A percentile compares a stretch with the other conserved stretches of the same genome.
Evolutionary conservation across 2,329 filamentous ascomycete species (phyloP).

Genomic region (Ophiosphaerella herpotricha): DNA sequence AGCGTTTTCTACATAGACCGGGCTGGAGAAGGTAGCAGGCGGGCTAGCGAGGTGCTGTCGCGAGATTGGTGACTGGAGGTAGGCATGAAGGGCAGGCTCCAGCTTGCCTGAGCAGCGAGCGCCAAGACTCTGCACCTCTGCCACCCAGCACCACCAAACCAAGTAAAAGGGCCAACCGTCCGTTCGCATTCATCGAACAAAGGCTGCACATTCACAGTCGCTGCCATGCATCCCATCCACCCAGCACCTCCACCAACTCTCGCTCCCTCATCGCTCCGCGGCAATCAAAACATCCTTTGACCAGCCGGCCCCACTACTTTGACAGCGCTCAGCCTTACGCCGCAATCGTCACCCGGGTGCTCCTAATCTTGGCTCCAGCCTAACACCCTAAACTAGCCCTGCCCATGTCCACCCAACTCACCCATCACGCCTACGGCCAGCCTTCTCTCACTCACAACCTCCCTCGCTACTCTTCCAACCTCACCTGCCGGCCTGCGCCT

Average conservation of each 20-base stretch:
- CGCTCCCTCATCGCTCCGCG: too few species aligned
- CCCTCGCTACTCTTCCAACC: constrained; percentile 13
- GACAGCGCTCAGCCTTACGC: constrained; percentile 22
- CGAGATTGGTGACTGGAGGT: neutral
- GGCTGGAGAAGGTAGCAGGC: constrained; percentile 3
- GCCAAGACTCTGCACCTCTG: constrained; percentile 16
- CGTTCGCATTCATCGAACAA: too few species aligned
- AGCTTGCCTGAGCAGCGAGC: constrained; percentile 10
- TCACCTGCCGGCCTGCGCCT: constrained; percentile 24
- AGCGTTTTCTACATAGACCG: neutral
- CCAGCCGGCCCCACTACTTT: neutral
- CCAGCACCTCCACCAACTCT: too few species aligned
- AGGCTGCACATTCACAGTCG: too few species aligned
- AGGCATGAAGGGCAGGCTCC: constrained; percentile 14
- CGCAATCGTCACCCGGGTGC: constrained; percentile 19
- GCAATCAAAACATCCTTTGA: neutral
- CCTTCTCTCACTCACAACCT: constrained; percentile 12
- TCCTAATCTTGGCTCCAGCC: too few species aligned
- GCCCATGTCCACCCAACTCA: constrained; percentile 27
- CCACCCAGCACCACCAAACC: neutral
- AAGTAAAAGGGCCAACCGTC: too few species aligned
- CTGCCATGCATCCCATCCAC: too few species aligned
- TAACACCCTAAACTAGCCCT: constrained; percentile 9
- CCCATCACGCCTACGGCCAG: constrained; percentile 15
- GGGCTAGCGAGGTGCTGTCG: constrained; percentile 2